These are phyloP conservation scores for Sphaerostilbella broomeana DNA, from an alignment of 2,329 filamentous ascomycete genomes.

Conservation along the genomic window DNA sequence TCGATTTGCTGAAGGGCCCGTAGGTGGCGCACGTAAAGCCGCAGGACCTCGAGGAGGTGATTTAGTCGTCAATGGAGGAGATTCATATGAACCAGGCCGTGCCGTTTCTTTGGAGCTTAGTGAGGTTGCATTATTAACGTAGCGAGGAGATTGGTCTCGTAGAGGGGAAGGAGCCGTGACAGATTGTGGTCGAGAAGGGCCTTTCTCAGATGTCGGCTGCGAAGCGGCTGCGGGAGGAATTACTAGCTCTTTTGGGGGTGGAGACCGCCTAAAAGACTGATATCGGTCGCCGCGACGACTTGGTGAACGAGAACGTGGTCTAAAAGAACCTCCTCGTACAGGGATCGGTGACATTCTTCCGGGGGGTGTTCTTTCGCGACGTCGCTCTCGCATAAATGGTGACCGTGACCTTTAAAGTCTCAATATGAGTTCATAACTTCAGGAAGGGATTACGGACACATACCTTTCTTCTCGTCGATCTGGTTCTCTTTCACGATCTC, in stretches of 20 bases:
- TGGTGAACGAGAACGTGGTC: constrained; percentile 47
- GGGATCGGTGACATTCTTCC: constrained; percentile 23
- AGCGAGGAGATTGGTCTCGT: constrained; percentile 34
- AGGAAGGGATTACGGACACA: constrained; percentile 8
- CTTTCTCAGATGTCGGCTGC: constrained; percentile 43
- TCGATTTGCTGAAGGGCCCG: constrained; percentile 33
- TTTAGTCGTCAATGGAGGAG: constrained; percentile 24
- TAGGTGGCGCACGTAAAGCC: constrained; percentile 45
- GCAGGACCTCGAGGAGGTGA: constrained; percentile 52
- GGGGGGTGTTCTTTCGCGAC: constrained; percentile 29
- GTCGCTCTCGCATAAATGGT: constrained; percentile 43
- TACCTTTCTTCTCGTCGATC: constrained; percentile 38
- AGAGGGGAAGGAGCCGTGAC: constrained; percentile 41
- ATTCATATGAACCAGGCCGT: constrained; percentile 23
- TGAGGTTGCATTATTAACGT: constrained; percentile 18
- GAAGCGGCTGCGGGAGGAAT: constrained; percentile 46
- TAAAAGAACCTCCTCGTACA: constrained; percentile 38
- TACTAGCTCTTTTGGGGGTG: constrained; percentile 43
- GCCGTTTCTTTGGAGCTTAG: constrained; percentile 23
- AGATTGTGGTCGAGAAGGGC: constrained; percentile 46
- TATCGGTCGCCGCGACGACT: constrained; percentile 41
- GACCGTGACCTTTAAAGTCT: constrained; percentile 52
- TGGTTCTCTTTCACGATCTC: constrained; percentile 23
- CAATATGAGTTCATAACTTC: too few relatives aligned
- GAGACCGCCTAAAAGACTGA: constrained; percentile 40